Base-by-base conservation (phyloP, 768 basidiomycete genomes). In the Pholiota conissans region DNA sequence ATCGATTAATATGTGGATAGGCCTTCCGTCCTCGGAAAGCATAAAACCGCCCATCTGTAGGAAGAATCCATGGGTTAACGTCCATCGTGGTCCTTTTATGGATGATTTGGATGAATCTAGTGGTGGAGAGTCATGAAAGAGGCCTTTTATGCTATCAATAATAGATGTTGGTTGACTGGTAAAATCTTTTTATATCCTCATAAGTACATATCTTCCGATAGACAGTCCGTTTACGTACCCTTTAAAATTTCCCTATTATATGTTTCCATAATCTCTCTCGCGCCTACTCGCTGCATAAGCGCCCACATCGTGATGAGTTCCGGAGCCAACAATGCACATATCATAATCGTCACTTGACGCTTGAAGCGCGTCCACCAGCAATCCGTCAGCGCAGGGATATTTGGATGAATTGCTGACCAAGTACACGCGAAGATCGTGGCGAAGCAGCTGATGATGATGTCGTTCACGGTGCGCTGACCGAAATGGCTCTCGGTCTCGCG, bases 261-360 rank as follows among this genome's bases (percentile, higher is more conserved):
- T 27, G 57, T 42, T 22, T 52, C 37, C 20, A 22, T 47, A 10
- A 67, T 56, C 6, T 32, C 34, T 3, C 61, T 29, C 0, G 68
- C 65, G 5, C 34, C 53, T 7, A 58, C 11, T 49, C 59, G 60
- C 48, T 69, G 67, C 18, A 53, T 47, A 24, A 64, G 18, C 5
- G 67, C 62, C 63, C 63, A 69, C 14, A 39, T 45, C 3, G 63
- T 27, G 1, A 69, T 52, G 6, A 61, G 22, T 40, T 69, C 67
- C 3, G 67, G 67, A 1, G 58, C 64, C n/a, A 65, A 2, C 3
- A 65, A 20, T 2, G 48, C 55, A 13, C 37, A 57, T 2, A 57
- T 9, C 60, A 60, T 61, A 2, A 53, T 35, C 5, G 37, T 39
- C 2, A 58, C n/a, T 6, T 56, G 50, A 30, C 59, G 32, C 28